Base-by-base conservation (phyloP, 257 asterid genomes). In the Petunia axillaris region DNA sequence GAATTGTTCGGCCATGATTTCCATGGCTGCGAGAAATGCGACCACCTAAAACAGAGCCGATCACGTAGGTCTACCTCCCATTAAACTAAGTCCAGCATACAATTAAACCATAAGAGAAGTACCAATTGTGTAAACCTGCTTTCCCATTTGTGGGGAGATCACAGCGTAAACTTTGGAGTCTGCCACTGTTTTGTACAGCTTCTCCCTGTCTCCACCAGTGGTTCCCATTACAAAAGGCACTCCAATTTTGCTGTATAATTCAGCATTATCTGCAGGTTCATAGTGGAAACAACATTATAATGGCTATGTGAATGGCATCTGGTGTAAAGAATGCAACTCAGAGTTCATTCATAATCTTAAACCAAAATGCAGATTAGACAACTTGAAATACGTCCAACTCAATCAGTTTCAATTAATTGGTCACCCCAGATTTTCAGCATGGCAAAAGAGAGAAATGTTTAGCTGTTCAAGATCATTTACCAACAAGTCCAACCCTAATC, bases 71-170 rank as follows among this genome's bases (percentile, higher is more conserved):
- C 66, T 75, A 71, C 14, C 62, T 36, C 46, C 46, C 50, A 60
- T 73, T 73, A 73, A 73, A 73, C 78, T 73, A 16, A 73, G 46
- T 50, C 78, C 50, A 44, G 4, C 62, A 6, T 36, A 50, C 36
- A 3, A 8, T 41, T 15, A 15, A 4, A 54, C 52, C 44, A 10
- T 6, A 53, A 59, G 38, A 67, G 3, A 8, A 41, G 40, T 52
- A 38, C 44, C 36, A 40, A 11, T 15, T 48, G 73, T 62, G 11
- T 65, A 13, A 60, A 95, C 99, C 99, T 95, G 99, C 85, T 95
- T 95, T 79, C 99, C 99, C 99, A 95, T 95, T 89, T 95, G 99
- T n/a, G 99, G 99, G 53, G 99, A 95, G 89, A 95, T 95, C 81
- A 95, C 97, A 81, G 97, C 98, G 89, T 90, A 92, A 66, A 82